Evolutionary conservation across 768 basidiomycete species (phyloP).

Genomic region (Tylopilus rubrobrunneus): DNA sequence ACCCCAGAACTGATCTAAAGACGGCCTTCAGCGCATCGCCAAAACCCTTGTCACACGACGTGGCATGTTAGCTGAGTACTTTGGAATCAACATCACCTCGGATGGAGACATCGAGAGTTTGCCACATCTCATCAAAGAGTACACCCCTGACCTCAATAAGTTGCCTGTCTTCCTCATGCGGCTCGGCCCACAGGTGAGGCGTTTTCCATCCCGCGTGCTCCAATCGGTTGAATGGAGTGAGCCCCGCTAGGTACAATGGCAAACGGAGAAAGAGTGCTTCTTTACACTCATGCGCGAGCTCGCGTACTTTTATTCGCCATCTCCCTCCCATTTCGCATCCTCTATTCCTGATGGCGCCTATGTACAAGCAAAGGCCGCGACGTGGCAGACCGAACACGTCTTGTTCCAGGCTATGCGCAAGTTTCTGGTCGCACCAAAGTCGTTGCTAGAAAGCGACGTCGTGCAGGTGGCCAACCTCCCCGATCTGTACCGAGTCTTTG

Average conservation of each 20-base stretch:
- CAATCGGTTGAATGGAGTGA: background rate
- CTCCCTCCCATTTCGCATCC: conserved; percentile 17
- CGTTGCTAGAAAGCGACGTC: conserved; percentile 66
- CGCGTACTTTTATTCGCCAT: conserved; percentile 84
- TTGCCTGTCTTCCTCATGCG: conserved; percentile 88
- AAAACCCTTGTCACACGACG: conserved; percentile 56
- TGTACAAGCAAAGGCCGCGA: conserved; percentile 49
- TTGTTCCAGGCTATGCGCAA: conserved; percentile 83
- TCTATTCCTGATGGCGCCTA: conserved; percentile 29
- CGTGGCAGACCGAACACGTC: conserved; percentile 89
- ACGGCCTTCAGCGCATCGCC: conserved; percentile 51
- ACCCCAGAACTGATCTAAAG: background rate
- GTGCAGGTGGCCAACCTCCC: conserved; percentile 88
- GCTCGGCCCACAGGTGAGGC: conserved; percentile 78
- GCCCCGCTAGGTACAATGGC: conserved; percentile 79
- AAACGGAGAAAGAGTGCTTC: conserved; percentile 81
- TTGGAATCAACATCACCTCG: conserved; percentile 67
- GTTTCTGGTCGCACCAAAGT: conserved; percentile 67
- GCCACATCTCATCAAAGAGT: conserved; percentile 81
- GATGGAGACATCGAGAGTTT: conserved; percentile 69
- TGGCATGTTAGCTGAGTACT: conserved; percentile 92
- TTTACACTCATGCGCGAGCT: conserved; percentile 81
- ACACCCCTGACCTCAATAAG: conserved; percentile 87
- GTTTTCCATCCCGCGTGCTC: background rate
- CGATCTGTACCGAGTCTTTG: conserved; percentile 92